These are phyloP conservation scores for Eutypa lata DNA, from an alignment of 2,329 filamentous ascomycete species.

Conservation along the genomic window DNA sequence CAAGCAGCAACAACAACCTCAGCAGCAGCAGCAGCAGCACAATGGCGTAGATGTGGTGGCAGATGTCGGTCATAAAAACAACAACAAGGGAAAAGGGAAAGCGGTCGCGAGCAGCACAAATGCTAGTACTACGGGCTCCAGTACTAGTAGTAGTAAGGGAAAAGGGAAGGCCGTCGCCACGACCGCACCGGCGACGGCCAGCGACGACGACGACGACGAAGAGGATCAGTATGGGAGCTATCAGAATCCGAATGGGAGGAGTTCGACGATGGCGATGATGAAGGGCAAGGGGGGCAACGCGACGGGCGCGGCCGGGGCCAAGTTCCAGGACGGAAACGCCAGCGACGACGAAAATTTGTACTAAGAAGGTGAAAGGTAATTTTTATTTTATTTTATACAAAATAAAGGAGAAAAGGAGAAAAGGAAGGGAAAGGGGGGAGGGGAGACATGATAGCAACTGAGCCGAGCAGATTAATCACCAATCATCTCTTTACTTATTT, in stretches of 20 bases:
- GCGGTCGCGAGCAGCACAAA: constrained; percentile 16
- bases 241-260: constrained; percentile 22
- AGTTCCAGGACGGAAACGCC: constrained; percentile 51
- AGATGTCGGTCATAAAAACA: too few relatives aligned
- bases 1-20: constrained; percentile 40
- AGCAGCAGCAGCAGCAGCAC: constrained; percentile 20
- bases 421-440: background rate
- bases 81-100: constrained; percentile 32
- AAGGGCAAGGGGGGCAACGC: constrained; percentile 50
- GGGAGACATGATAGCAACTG: background rate
- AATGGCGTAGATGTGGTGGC: constrained; percentile 13
- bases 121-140: background rate
- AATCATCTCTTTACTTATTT: too few relatives aligned
- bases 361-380: constrained; percentile 18
- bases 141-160: constrained; percentile 22
- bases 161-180: constrained; percentile 34
- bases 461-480: too few relatives aligned
- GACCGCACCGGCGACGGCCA: constrained; percentile 24
- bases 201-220: constrained; percentile 30
- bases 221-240: constrained; percentile 23
- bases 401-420: background rate
- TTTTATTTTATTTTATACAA: background rate
- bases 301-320: constrained; percentile 34
- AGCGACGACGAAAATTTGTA: constrained; percentile 58
- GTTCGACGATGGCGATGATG: constrained; percentile 24